Evolutionary conservation across 441 rosid genomes (phyloP).

Genomic region (Isatis lusitanica): DNA sequence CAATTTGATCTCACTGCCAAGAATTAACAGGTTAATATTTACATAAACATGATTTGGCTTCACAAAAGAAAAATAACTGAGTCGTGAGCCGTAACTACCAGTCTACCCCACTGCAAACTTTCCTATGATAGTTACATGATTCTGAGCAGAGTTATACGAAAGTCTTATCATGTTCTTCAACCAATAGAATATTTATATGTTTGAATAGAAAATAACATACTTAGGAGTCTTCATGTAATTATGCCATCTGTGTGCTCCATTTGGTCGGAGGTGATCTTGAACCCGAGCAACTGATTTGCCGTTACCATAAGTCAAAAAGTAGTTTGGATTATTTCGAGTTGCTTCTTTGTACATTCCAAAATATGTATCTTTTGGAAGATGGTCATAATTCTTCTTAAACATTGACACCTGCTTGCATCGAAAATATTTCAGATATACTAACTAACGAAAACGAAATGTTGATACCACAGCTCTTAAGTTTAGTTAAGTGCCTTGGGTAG

Average conservation of each 20-base stretch:
- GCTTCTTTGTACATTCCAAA: conserved; percentile 82
- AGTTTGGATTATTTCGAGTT: conserved; percentile 73
- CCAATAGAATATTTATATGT: background rate
- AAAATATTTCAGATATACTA: conserved; percentile 20
- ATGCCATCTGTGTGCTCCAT: conserved; percentile 91
- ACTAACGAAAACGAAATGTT: background rate
- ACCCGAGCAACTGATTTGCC: conserved; percentile 71
- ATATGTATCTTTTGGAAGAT: conserved; percentile 78
- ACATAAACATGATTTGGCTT: background rate
- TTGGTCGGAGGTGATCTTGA: conserved; percentile 75
- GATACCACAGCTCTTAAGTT: background rate
- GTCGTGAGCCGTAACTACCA: background rate
- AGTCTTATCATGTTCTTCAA: background rate
- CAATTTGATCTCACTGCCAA: conserved; percentile 66
- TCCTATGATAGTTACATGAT: background rate
- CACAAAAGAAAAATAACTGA: background rate
- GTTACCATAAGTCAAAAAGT: conserved; percentile 76
- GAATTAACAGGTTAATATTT: conserved; percentile 4
- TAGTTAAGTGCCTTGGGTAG: conserved; percentile 1
- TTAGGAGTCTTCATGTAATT: conserved; percentile 78
- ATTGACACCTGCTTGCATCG: conserved; percentile 57
- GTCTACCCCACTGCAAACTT: background rate
- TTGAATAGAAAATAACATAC: conserved; percentile 40
- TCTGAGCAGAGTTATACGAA: background rate
- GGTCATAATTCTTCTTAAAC: conserved; percentile 80